Evolutionary conservation across 805 yeast genomes (phyloP), one percentile per base, ranked within the genome.

Genomic region (Candida maesae): DNA sequence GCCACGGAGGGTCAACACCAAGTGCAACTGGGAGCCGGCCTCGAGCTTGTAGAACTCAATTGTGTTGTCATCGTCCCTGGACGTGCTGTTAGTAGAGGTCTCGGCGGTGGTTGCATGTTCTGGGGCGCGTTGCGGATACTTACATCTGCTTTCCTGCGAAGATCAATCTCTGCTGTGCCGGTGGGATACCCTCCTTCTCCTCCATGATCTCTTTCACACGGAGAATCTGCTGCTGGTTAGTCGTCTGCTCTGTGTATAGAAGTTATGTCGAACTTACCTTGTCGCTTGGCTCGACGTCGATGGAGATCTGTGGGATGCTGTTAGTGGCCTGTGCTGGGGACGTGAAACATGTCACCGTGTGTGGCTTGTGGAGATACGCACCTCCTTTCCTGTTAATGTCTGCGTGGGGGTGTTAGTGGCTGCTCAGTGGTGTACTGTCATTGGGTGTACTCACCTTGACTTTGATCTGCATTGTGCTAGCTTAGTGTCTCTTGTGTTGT

Each of bases 161-260:
- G 55, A 91, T 82, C 50, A 91, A 78, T 52, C 96, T 78, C 65
- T 93, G 99, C 66, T 91, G 99, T 23, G 85, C 79, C 10, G 98
- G 97, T 2, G 98, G 96, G 41, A 91, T 91, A 2, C 98, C 99
- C 61, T 91, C 98, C 55, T 87, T 87, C 58, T 91, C 96, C 62
- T 93, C 98, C 68, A 91, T 78, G 59, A 84, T 76, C 60, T 91
- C 97, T 64, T 91, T 91, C 64, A 91, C 79, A 36, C 83, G 77
- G 46, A 78, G 74, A 44, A 86, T 70, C 75, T 51, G 15, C 24
- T 3, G 59, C 55, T 55, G 56, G 51, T 61, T 33, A 33, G 35
- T 19, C 14, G 13, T n/a, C 14, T 19, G 5, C 26, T 20, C 5
- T 4, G 11, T 12, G 28, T 25, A 21, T 14, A 32, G 5, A 15